phyloP scores from a whole-genome alignment of 768 basidiomycete species.

The Phylloporus sp. region DNA sequence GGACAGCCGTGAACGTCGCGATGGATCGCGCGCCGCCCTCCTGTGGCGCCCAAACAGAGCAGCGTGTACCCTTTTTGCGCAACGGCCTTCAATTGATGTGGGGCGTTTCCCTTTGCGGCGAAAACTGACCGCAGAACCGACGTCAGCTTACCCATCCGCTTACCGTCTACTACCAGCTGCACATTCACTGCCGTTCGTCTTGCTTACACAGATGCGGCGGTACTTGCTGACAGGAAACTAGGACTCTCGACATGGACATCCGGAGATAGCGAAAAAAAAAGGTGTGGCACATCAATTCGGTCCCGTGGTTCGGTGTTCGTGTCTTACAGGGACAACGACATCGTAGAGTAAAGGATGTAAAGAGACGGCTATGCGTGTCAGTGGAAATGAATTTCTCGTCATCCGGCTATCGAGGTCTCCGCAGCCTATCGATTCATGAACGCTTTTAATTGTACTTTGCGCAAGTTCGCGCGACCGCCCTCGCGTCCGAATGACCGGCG shows the following conservation, averaged over 20 bases:
- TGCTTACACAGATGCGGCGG: not conserved
- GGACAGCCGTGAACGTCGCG: not conserved
- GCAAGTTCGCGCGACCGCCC: not conserved
- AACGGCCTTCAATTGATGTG: not conserved
- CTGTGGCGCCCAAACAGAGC: not conserved
- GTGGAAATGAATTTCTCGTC: not conserved
- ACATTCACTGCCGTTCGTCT: not conserved
- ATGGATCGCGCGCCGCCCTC: not conserved
- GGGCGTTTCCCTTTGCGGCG: conserved; percentile 10
- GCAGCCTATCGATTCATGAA: not conserved
- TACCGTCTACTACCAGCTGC: too few species aligned
- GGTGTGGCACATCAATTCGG: not conserved
- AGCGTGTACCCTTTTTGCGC: conserved; percentile 7
- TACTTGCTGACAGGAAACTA: not conserved
- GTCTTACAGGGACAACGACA: not conserved
- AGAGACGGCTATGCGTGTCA: not conserved
- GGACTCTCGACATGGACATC: not conserved
- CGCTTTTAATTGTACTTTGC: conserved; percentile 10
- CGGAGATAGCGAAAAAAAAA: not conserved
- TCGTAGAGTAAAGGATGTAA: not conserved
- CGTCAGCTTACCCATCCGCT: too few species aligned
- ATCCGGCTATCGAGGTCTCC: not conserved
- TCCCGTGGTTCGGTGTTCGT: conserved; percentile 1
- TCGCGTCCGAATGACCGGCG: not conserved
- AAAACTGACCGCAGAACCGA: not conserved